These are phyloP conservation scores for Setaria italica DNA, from an alignment of 202 grass and related monocot genomes.

Conservation along the genomic window DNA sequence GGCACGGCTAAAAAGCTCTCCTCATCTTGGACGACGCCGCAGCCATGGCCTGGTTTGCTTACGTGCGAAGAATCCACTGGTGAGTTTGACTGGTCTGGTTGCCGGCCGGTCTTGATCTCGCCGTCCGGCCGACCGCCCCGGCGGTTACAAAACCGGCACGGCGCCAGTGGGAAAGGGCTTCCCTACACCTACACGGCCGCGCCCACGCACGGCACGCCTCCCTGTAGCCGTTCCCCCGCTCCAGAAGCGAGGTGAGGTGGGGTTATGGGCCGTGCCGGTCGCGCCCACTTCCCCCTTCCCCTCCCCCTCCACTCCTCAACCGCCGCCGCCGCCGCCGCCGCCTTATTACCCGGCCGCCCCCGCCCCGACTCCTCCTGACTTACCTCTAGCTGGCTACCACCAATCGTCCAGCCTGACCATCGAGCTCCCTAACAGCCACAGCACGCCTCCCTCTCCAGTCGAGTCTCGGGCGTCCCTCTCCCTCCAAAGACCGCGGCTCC, in stretches of 20 bases:
- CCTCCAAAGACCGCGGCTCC: background rate
- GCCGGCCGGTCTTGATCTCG: background rate
- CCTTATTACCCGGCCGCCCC: background rate
- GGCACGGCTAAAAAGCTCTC: no score
- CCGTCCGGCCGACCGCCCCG: background rate
- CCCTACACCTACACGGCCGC: background rate
- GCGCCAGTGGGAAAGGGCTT: background rate
- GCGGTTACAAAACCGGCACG: conserved; percentile 16
- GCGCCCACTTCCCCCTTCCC: conserved; percentile 43
- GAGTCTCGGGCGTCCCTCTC: background rate
- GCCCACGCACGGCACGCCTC: conserved; percentile 20
- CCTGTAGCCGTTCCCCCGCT: background rate
- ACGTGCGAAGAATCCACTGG: no score
- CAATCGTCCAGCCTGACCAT: background rate
- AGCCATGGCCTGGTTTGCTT: no score
- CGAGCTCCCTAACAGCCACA: background rate
- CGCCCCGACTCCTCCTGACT: background rate
- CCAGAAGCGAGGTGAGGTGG: background rate
- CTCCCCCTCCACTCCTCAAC: background rate
- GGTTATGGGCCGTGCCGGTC: background rate
- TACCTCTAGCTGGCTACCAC: background rate
- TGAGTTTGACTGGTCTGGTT: no score
- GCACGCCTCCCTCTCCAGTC: background rate
- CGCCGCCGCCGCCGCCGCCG: conserved; percentile 29
- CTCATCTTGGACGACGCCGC: no score